Conservation (phyloP, 768 basidiomycete genomes). For the Russula vinacea region DNA sequence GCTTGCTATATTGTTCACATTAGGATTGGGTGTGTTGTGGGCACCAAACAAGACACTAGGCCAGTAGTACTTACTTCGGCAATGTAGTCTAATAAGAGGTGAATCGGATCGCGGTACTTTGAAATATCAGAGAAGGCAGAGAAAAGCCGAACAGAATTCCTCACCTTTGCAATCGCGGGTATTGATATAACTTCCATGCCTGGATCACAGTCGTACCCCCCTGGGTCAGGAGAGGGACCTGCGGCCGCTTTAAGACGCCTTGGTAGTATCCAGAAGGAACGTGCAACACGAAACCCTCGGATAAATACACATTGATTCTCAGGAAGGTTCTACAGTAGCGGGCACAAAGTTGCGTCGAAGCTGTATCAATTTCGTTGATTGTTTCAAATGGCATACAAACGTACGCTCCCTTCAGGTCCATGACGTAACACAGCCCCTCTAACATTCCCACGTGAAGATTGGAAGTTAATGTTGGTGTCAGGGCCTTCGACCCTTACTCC, state of each 20-base stretch:
- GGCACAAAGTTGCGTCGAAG: not conserved
- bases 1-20: not conserved
- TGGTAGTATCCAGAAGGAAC: not conserved
- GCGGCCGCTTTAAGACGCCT: not conserved
- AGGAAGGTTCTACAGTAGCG: slow-evolving; percentile 2
- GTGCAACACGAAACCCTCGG: not conserved
- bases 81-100: not conserved
- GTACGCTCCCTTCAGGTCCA: not conserved
- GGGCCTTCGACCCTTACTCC: too few species aligned
- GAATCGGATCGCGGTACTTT: slow-evolving; percentile 11
- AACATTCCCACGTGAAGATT: not conserved
- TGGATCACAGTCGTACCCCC: not conserved
- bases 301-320: slow-evolving; percentile 10
- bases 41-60: not conserved
- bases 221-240: not conserved
- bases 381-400: not conserved
- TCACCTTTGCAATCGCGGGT: not conserved
- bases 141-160: too few species aligned
- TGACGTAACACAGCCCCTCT: not conserved
- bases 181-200: not conserved
- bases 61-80: not conserved
- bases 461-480: not conserved
- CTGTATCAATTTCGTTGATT: not conserved
- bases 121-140: not conserved
- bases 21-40: not conserved